A percentile compares a stretch with the other conserved stretches of the same genome.
phyloP scores from a whole-genome alignment of 352 stramenopile species.

The Plasmopara halstedii region DNA sequence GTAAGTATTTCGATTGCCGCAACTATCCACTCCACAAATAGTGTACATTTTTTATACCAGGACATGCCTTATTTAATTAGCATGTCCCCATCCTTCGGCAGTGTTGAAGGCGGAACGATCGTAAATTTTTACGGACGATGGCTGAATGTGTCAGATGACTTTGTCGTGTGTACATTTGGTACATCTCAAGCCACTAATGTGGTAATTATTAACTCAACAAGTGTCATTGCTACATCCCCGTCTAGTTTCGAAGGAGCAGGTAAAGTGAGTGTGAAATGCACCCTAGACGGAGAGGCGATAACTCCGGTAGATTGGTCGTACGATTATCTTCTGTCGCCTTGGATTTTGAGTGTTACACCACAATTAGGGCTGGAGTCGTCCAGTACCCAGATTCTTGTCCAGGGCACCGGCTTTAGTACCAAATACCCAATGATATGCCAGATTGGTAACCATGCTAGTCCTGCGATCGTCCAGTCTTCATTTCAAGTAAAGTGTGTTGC shows the following conservation, averaged over 20 bases:
- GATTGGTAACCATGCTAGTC: conserved; percentile 17
- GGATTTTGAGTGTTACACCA: conserved; percentile 12
- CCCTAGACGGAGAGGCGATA: conserved; percentile 15
- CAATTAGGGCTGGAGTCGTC: conserved; percentile 12
- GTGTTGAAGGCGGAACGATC: conserved; percentile 17
- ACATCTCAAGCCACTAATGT: not conserved
- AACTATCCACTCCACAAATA: conserved; percentile 16
- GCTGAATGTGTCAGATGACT: conserved; percentile 17
- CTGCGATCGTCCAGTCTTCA: conserved; percentile 13
- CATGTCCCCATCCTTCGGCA: conserved; percentile 21
- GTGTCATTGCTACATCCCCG: conserved; percentile 6
- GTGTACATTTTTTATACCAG: conserved; percentile 14
- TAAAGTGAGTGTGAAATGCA: conserved; percentile 16
- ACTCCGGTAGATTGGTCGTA: conserved; percentile 14
- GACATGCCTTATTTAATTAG: conserved; percentile 13
- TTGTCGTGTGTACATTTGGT: conserved; percentile 28
- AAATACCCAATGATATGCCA: conserved; percentile 20
- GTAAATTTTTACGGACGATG: conserved; percentile 14
- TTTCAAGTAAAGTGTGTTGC: conserved; percentile 23
- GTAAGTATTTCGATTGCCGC: conserved; percentile 19
- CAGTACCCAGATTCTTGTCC: conserved; percentile 17
- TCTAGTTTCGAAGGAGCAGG: conserved; percentile 5
- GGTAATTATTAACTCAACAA: conserved; percentile 15
- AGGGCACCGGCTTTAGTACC: conserved; percentile 26
- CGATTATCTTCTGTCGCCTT: conserved; percentile 17